phyloP scores from a whole-genome alignment of 768 basidiomycete species.

The Filobasidium wieringae region DNA sequence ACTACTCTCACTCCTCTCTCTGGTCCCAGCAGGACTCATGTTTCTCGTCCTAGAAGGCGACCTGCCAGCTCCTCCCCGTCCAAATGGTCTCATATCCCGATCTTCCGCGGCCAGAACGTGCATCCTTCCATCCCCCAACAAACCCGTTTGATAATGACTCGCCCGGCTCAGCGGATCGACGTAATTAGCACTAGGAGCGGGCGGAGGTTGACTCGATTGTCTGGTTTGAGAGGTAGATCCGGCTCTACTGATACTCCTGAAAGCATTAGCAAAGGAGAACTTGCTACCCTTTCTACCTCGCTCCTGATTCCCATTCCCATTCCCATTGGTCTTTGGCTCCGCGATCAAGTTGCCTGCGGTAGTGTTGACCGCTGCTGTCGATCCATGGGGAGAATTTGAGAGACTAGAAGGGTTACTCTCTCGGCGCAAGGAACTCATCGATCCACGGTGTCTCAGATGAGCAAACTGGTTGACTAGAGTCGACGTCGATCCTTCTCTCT shows the following conservation, averaged over 20 bases:
- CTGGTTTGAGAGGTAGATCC: neutral
- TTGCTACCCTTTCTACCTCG: constrained; percentile 23
- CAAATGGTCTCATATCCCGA: constrained; percentile 15
- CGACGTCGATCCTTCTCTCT: no score
- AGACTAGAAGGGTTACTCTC: no score
- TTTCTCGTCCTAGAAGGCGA: constrained; percentile 10
- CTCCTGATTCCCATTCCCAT: neutral
- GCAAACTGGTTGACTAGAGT: no score
- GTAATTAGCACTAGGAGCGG: neutral
- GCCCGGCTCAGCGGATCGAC: neutral
- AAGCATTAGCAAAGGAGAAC: constrained; percentile 25
- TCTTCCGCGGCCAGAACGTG: constrained; percentile 2
- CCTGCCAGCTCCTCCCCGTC: constrained; percentile 30
- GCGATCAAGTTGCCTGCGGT: no score
- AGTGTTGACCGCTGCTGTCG: no score
- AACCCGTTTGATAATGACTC: neutral
- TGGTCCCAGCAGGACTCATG: constrained; percentile 16
- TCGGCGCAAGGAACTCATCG: no score
- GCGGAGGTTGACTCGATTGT: neutral
- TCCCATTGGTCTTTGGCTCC: no score
- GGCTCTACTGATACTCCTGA: constrained; percentile 32
- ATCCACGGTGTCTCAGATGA: no score
- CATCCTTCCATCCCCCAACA: constrained; percentile 4
- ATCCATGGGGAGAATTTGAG: no score
- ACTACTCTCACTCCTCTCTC: constrained; percentile 30